Conservation (phyloP, 2,329 filamentous ascomycete species). For the Bipolaris oryzae region DNA sequence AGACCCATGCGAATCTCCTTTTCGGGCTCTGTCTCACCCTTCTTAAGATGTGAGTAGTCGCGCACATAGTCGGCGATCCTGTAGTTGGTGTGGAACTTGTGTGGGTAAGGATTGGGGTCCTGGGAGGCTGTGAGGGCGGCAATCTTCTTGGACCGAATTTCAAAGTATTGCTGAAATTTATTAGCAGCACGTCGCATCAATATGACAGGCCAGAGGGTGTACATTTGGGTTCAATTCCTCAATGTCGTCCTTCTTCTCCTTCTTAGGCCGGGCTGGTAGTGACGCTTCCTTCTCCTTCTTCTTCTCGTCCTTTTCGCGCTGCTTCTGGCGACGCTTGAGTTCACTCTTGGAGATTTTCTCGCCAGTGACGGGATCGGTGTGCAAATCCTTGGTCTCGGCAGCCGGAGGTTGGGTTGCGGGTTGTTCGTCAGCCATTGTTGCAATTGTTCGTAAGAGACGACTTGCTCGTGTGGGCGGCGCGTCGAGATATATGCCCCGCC, state of each 20-base stretch:
- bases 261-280: constrained; percentile 64
- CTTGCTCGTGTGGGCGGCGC: constrained; percentile 26
- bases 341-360: constrained; percentile 69
- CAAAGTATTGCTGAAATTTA: constrained; percentile 79
- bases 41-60: constrained; percentile 81
- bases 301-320: constrained; percentile 85
- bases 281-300: constrained; percentile 83
- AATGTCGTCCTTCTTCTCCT: constrained; percentile 68
- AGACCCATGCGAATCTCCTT: constrained; percentile 78
- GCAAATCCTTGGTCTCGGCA: constrained; percentile 63
- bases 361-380: constrained; percentile 91
- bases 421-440: constrained; percentile 44
- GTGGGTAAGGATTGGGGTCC: constrained; percentile 81
- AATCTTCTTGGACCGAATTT: constrained; percentile 86
- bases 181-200: constrained; percentile 24
- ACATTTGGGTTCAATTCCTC: constrained; percentile 76
- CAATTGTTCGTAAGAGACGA: constrained; percentile 17
- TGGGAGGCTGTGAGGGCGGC: constrained; percentile 75
- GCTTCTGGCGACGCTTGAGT: constrained; percentile 94
- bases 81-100: constrained; percentile 89
- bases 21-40: constrained; percentile 80
- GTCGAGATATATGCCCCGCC: constrained; percentile 22
- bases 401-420: constrained; percentile 34
- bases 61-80: constrained; percentile 80
- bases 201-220: constrained; percentile 39